phyloP scores from a whole-genome alignment of 1,284 basidiomycete genomes.

The Tremellales sp. region DNA sequence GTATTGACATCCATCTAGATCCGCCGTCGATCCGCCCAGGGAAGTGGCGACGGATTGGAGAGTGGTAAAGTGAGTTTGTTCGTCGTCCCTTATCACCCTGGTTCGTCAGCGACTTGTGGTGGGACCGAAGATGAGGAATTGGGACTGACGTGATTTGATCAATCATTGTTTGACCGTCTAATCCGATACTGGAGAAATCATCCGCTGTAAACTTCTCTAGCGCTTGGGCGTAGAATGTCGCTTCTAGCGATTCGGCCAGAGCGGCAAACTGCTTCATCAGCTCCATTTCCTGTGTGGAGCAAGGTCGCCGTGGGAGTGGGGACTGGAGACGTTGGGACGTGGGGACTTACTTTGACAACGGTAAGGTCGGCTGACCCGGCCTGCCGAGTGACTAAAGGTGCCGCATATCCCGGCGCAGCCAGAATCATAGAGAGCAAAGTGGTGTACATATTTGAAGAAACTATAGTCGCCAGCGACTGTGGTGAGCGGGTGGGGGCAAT shows the following conservation, averaged over 20 bases:
- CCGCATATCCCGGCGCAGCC: not conserved
- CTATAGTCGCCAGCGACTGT: not conserved
- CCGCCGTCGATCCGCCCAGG: constrained; percentile 55
- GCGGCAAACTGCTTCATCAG: constrained; percentile 57
- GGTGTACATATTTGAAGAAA: not conserved
- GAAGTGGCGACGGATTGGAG: constrained; percentile 51
- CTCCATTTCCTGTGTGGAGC: not conserved
- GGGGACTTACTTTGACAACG: constrained; percentile 9
- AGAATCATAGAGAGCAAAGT: not conserved
- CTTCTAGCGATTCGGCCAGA: constrained; percentile 68
- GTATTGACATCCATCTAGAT: constrained; percentile 60
- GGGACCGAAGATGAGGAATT: not conserved
- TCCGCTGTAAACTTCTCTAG: constrained; percentile 61
- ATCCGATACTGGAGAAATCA: constrained; percentile 64
- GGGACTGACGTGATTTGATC: constrained; percentile 56
- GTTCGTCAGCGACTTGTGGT: not conserved
- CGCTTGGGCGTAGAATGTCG: constrained; percentile 64
- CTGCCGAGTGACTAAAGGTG: not conserved
- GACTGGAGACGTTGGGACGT: not conserved
- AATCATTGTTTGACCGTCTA: constrained; percentile 55
- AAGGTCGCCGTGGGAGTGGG: not conserved
- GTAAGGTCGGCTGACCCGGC: constrained; percentile 3
- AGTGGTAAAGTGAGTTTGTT: constrained; percentile 54
- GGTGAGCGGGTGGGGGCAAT: too few relatives aligned
- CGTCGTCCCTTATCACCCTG: constrained; percentile 57